A percentile compares a stretch with the other conserved stretches of the same genome.
Conservation (phyloP, 2,329 filamentous ascomycete species). For the Trichophyton simii region DNA sequence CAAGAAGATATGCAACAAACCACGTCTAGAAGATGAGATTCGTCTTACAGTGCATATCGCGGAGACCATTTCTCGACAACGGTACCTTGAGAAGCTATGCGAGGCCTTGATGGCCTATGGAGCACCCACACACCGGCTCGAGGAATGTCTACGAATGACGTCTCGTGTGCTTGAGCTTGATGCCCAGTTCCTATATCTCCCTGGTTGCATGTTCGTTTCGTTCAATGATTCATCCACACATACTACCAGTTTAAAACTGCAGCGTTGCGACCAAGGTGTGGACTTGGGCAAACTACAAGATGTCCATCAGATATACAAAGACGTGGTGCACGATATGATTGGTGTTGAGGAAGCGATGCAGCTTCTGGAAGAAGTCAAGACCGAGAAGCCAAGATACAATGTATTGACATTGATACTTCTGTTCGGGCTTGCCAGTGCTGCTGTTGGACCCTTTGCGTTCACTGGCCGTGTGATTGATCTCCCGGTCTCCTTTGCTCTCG, state of each 20-base stretch:
- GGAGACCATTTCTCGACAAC: slow-evolving; percentile 63
- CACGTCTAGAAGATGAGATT: slow-evolving; percentile 36
- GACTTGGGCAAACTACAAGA: slow-evolving; percentile 33
- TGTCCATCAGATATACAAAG: slow-evolving; percentile 37
- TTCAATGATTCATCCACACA: slow-evolving; percentile 49
- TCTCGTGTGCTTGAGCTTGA: slow-evolving; percentile 80
- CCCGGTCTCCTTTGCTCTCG: slow-evolving; percentile 63
- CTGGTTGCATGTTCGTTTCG: slow-evolving; percentile 86
- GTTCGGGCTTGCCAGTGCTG: slow-evolving; percentile 63
- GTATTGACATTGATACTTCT: slow-evolving; percentile 47
- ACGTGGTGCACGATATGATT: slow-evolving; percentile 36
- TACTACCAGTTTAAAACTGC: slow-evolving; percentile 36
- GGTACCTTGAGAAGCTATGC: slow-evolving; percentile 74
- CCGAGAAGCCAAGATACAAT: slow-evolving; percentile 44
- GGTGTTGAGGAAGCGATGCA: slow-evolving; percentile 34
- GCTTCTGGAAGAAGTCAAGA: slow-evolving; percentile 42
- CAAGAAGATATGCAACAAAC: slow-evolving; percentile 14
- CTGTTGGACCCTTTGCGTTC: slow-evolving; percentile 71
- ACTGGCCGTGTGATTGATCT: slow-evolving; percentile 64
- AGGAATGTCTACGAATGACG: slow-evolving; percentile 83
- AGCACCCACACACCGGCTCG: slow-evolving; percentile 78
- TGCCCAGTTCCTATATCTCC: slow-evolving; percentile 78
- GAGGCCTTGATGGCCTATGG: slow-evolving; percentile 79
- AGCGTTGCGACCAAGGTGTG: slow-evolving; percentile 31
- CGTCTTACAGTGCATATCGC: slow-evolving; percentile 50